Conservation (phyloP, 345 rosid species). For the Reutealis trisperma region DNA sequence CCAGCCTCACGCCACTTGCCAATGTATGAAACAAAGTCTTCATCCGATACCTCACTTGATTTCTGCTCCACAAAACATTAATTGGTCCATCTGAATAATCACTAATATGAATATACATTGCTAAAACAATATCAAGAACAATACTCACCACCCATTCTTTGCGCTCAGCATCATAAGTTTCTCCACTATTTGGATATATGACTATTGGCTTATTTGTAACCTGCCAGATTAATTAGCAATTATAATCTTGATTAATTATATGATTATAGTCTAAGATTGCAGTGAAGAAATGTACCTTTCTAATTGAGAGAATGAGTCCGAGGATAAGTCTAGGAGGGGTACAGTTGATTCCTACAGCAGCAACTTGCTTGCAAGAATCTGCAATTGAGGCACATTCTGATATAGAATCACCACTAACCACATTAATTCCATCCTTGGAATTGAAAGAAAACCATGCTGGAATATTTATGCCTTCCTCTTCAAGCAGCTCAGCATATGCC, state of each 20-base stretch:
- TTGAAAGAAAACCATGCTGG: conserved; percentile 91
- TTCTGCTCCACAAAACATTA: conserved; percentile 39
- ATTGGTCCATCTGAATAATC: neutral
- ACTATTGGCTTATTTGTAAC: conserved; percentile 66
- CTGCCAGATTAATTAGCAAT: conserved; percentile 38
- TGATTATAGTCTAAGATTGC: neutral
- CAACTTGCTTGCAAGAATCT: conserved; percentile 66
- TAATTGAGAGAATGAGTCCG: conserved; percentile 53
- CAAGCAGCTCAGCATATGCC: conserved; percentile 89
- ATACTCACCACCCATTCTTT: conserved; percentile 80
- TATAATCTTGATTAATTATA: neutral
- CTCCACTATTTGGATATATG: conserved; percentile 85
- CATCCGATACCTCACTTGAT: conserved; percentile 56
- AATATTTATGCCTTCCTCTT: conserved; percentile 54
- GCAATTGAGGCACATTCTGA: conserved; percentile 69
- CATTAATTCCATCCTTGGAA: conserved; percentile 71
- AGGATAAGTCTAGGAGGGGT: conserved; percentile 73
- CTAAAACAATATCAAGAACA: neutral
- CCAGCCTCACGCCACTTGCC: conserved; percentile 74
- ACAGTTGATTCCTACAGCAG: conserved; percentile 84
- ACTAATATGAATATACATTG: neutral
- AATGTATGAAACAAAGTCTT: conserved; percentile 74
- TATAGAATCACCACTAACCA: conserved; percentile 73
- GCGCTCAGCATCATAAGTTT: conserved; percentile 59
- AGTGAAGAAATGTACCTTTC: conserved; percentile 36